These are phyloP conservation scores for Leccinum subrobustum DNA, from an alignment of 1,284 basidiomycete genomes.

Conservation along the genomic window DNA sequence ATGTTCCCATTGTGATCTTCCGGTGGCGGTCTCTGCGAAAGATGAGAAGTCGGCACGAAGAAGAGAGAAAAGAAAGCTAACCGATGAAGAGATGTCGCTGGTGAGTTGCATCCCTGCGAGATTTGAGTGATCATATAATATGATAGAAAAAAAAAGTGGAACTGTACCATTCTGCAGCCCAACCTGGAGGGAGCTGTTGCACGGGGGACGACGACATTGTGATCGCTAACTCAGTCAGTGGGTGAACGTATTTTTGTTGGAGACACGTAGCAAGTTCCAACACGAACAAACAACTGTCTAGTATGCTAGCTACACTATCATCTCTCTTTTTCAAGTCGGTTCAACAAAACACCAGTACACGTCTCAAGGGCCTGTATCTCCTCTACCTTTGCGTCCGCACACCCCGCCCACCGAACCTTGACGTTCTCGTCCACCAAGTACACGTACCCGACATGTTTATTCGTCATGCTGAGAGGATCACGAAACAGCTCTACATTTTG, in stretches of 20 bases:
- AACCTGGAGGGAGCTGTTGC: constrained; percentile 82
- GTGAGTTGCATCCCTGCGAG: constrained; percentile 72
- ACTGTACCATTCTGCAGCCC: constrained; percentile 82
- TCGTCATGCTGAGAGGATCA: constrained; percentile 82
- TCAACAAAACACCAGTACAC: constrained; percentile 75
- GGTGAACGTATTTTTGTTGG: constrained; percentile 19
- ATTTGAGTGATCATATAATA: not conserved
- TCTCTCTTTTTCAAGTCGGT: constrained; percentile 43
- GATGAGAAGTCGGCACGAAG: constrained; percentile 8
- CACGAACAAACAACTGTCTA: constrained; percentile 33
- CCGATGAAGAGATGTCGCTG: constrained; percentile 86
- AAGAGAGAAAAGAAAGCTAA: constrained; percentile 30
- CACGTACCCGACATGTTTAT: constrained; percentile 91
- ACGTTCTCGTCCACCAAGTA: constrained; percentile 86
- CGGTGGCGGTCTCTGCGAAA: constrained; percentile 49
- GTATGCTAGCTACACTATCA: too few species aligned
- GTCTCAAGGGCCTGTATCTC: constrained; percentile 72
- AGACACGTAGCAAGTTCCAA: constrained; percentile 34
- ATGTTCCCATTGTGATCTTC: constrained; percentile 67
- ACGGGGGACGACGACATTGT: constrained; percentile 60
- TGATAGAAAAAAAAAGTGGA: accelerated
- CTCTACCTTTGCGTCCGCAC: constrained; percentile 76
- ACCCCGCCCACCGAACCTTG: constrained; percentile 92
- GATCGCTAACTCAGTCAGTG: not conserved
- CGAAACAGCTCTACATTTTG: constrained; percentile 82